A percentile compares a stretch with the other conserved stretches of the same genome.
These are phyloP conservation scores for Trypanosoma mega DNA, from an alignment of 208 protist species.

Conservation along the genomic window DNA sequence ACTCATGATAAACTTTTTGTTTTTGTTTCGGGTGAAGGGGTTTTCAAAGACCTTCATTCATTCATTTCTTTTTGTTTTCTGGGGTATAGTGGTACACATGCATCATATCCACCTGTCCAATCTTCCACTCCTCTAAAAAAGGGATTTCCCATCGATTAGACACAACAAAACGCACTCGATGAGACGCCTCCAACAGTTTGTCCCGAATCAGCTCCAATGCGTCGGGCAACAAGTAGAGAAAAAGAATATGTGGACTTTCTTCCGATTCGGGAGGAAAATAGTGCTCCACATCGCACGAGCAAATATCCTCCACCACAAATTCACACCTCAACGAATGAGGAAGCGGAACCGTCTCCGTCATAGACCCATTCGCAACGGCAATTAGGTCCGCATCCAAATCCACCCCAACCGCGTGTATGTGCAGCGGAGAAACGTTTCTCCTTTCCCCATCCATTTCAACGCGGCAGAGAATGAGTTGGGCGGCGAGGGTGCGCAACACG, in stretches of 20 bases:
- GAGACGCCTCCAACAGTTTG: constrained; percentile 33
- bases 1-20: too few species aligned
- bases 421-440: constrained; percentile 6
- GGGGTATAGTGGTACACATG: constrained; percentile 46
- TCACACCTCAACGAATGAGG: constrained; percentile 27
- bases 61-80: too few species aligned
- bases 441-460: not conserved
- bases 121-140: constrained; percentile 32
- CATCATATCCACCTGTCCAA: constrained; percentile 26
- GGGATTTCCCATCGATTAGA: constrained; percentile 73
- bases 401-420: constrained; percentile 34
- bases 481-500: constrained; percentile 40
- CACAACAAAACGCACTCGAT: constrained; percentile 39
- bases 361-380: constrained; percentile 18
- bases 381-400: constrained; percentile 71
- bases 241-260: constrained; percentile 30
- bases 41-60: not conserved
- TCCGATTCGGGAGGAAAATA: constrained; percentile 22
- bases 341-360: constrained; percentile 3
- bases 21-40: too few species aligned
- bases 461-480: too few species aligned
- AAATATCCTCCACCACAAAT: constrained; percentile 34
- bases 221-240: constrained; percentile 72
- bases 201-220: constrained; percentile 47
- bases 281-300: constrained; percentile 30